These are phyloP conservation scores for Umbelopsis isabellina DNA, from an alignment of 192 early-diverging fungal species.

Conservation along the genomic window DNA sequence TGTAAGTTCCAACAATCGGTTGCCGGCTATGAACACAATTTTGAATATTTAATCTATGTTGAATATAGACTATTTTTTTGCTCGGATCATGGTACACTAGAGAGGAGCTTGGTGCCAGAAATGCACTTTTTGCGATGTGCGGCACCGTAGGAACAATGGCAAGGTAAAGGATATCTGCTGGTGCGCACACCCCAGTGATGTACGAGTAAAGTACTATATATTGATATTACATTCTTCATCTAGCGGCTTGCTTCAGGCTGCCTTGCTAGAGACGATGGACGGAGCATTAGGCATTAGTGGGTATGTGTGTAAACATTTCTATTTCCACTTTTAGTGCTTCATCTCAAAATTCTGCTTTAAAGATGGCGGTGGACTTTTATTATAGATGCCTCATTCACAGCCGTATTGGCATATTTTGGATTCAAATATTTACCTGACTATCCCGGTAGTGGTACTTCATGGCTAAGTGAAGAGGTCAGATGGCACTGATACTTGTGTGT, in stretches of 20 bases:
- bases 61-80: conserved; percentile 37
- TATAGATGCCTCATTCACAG: conserved; percentile 38
- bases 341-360: background rate
- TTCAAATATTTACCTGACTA: conserved; percentile 41
- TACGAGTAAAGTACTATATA: no score
- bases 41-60: background rate
- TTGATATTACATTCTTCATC: background rate
- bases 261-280: conserved; percentile 35
- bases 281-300: conserved; percentile 40
- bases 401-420: conserved; percentile 30
- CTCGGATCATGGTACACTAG: conserved; percentile 46
- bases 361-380: conserved; percentile 48
- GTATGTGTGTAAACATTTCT: conserved; percentile 4
- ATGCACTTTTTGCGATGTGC: conserved; percentile 35
- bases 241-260: conserved; percentile 37
- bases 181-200: no score
- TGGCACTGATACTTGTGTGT: background rate
- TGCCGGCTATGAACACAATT: background rate
- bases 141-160: conserved; percentile 32
- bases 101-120: conserved; percentile 37
- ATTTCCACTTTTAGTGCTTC: background rate
- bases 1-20: background rate
- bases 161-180: background rate
- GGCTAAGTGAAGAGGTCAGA: conserved; percentile 32
- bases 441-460: conserved; percentile 33